Percentiles rank a stretch among this genome's conserved stretches.
Evolutionary conservation across 257 asterid species (phyloP).

Genomic region (Capsicum baccatum): DNA sequence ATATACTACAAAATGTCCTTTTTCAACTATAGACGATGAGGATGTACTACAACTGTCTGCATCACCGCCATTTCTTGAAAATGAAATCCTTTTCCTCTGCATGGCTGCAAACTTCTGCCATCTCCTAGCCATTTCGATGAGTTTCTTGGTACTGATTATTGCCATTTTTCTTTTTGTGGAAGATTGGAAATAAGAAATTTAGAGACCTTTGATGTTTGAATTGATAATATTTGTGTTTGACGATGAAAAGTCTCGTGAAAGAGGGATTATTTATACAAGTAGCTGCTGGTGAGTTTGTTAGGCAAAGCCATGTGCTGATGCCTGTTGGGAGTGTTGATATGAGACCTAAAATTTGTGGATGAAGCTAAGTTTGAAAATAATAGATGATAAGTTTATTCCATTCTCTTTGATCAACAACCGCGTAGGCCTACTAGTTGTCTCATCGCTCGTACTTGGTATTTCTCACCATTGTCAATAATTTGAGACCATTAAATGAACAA

Average conservation of each 20-base stretch:
- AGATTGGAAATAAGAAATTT: neutral
- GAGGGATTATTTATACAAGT: neutral
- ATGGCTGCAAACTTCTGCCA: neutral
- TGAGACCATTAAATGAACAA: neutral
- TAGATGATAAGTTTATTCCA: neutral
- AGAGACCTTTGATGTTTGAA: neutral
- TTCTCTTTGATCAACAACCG: neutral
- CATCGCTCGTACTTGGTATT: no score
- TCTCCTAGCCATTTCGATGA: neutral
- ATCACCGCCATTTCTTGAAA: neutral
- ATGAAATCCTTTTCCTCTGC: neutral
- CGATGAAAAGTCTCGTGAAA: neutral
- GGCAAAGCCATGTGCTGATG: neutral
- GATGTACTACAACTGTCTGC: neutral
- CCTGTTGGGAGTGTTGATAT: neutral
- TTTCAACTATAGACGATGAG: neutral
- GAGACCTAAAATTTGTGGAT: neutral
- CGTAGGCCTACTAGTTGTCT: neutral
- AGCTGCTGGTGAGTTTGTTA: neutral
- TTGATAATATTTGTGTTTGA: neutral
- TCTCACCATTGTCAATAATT: neutral
- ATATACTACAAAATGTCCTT: slow-evolving; percentile 48
- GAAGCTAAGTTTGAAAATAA: neutral
- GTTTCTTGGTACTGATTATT: neutral
- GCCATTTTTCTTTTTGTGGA: neutral